Evolutionary conservation across 345 rosid genomes (phyloP).

Genomic region (Abelmoschus esculentus): DNA sequence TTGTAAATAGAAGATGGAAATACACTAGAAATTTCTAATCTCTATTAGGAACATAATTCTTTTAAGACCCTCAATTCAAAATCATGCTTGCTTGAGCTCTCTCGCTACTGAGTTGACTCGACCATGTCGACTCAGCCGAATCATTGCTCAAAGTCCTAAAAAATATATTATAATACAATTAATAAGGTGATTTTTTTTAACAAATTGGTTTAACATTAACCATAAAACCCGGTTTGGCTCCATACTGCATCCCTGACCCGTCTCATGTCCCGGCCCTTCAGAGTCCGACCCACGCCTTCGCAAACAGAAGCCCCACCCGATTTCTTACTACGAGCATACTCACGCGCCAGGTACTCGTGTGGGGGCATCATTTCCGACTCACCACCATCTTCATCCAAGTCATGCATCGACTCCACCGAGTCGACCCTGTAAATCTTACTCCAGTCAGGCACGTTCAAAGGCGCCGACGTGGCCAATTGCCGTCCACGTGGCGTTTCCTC

Average conservation of each 20-base stretch:
- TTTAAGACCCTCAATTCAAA: slow-evolving; percentile 8
- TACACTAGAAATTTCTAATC: slow-evolving; percentile 5
- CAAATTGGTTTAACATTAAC: not conserved
- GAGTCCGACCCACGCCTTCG: not conserved
- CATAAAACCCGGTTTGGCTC: not conserved
- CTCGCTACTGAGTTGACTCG: slow-evolving; percentile 28
- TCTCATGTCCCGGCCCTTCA: not conserved
- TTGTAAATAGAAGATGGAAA: not conserved
- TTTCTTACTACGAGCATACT: not conserved
- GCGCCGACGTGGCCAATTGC: not conserved
- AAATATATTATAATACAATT: not conserved
- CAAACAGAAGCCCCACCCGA: not conserved
- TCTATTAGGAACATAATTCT: not conserved
- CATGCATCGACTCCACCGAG: slow-evolving; percentile 12
- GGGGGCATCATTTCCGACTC: not conserved
- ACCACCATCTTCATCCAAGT: slow-evolving; percentile 33
- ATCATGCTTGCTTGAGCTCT: slow-evolving; percentile 33
- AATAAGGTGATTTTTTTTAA: too few relatives aligned
- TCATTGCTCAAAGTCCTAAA: slow-evolving; percentile 23
- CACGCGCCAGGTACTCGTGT: not conserved
- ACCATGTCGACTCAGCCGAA: slow-evolving; percentile 31
- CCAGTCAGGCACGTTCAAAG: not conserved
- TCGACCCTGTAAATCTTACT: not conserved
- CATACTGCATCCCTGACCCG: not conserved
- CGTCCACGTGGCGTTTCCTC: slow-evolving; percentile 14